phyloP scores from a whole-genome alignment of 768 basidiomycete genomes.

The Russula ochroleuca region DNA sequence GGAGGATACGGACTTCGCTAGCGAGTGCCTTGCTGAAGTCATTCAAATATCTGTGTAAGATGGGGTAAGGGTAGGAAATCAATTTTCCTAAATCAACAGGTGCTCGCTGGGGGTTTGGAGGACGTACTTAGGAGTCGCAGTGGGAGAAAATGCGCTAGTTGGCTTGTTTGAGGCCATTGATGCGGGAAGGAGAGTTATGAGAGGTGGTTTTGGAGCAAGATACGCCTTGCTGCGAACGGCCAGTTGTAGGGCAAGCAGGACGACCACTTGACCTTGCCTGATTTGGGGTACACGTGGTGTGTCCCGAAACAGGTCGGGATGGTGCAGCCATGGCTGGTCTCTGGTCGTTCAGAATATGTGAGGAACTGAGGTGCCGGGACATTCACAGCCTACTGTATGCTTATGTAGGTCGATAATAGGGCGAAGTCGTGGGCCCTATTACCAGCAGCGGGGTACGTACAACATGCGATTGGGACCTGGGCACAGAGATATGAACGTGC shows the following conservation, averaged over 20 bases:
- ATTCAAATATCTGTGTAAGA: conserved; percentile 46
- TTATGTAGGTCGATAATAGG: too few species aligned
- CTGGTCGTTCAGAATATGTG: background rate
- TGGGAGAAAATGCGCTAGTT: conserved; percentile 8
- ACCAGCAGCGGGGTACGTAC: too few species aligned
- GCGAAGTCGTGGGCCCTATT: too few species aligned
- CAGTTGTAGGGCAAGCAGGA: background rate
- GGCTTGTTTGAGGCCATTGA: conserved; percentile 16
- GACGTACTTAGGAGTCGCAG: conserved; percentile 18
- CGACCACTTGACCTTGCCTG: background rate
- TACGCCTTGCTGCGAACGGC: background rate
- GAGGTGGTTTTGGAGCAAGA: background rate
- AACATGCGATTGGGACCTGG: background rate
- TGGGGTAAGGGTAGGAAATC: background rate
- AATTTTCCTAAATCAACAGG: background rate
- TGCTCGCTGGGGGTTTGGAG: background rate
- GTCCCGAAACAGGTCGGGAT: background rate
- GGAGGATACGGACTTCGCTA: conserved; percentile 55
- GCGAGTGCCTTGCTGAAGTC: conserved; percentile 63
- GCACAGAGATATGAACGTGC: background rate
- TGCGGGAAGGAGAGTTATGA: background rate
- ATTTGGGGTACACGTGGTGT: background rate
- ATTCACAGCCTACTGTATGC: too few species aligned
- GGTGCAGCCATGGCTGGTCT: background rate
- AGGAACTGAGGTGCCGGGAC: background rate